Percentiles rank a stretch among this genome's conserved stretches.
phyloP scores from a whole-genome alignment of 106 monocot species.

The Phalaenopsis aphrodite region DNA sequence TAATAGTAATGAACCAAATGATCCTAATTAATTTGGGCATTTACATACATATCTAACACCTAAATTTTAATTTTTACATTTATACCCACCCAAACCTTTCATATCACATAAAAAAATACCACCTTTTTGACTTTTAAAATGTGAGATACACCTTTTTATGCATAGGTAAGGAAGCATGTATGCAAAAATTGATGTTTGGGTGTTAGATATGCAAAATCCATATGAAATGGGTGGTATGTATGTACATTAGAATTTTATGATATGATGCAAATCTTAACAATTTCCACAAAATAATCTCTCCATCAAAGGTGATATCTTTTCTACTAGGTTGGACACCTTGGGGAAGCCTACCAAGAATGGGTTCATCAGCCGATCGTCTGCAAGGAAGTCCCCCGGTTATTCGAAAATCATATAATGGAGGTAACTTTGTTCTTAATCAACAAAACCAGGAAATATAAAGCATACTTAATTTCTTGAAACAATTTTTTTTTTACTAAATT shows the following conservation, averaged over 20 bases:
- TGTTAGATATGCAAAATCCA: too few species aligned
- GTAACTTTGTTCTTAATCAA: slow-evolving; percentile 9
- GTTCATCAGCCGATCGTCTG: slow-evolving; percentile 73
- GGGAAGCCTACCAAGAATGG: slow-evolving; percentile 76
- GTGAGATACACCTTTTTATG: too few species aligned
- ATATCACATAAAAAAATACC: too few species aligned
- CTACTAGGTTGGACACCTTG: slow-evolving; percentile 71
- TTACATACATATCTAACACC: too few species aligned
- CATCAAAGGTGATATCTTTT: background rate
- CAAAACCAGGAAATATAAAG: background rate
- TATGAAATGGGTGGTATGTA: too few species aligned
- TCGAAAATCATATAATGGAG: slow-evolving; percentile 39
- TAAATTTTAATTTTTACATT: too few species aligned
- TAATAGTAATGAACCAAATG: background rate
- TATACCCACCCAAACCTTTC: too few species aligned
- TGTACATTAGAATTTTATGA: too few species aligned
- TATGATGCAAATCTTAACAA: background rate
- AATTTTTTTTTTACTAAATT: background rate
- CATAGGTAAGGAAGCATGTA: too few species aligned
- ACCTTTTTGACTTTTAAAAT: too few species aligned
- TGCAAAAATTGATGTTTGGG: too few species aligned
- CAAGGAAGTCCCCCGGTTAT: slow-evolving; percentile 82
- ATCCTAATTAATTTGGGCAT: background rate
- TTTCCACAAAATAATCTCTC: background rate
- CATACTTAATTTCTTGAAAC: background rate